phyloP scores from a whole-genome alignment of 176 grass and related monocot species.

The Paspalum notatum region DNA sequence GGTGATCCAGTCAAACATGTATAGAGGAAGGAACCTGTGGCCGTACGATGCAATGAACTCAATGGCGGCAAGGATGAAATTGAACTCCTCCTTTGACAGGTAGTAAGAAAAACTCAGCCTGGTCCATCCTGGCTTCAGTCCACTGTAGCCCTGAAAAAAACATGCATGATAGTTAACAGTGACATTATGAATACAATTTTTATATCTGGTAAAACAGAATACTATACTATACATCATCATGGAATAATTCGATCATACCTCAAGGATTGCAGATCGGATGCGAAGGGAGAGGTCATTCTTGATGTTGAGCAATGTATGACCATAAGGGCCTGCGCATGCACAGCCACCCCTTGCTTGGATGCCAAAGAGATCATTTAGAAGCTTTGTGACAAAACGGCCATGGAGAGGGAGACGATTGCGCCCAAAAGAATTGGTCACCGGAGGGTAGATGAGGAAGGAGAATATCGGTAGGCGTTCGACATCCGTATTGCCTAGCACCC shows the following conservation, averaged over 20 bases:
- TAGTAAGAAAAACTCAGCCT: conserved; percentile 84
- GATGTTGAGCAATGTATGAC: conserved; percentile 61
- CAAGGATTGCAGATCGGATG: conserved; percentile 59
- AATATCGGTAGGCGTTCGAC: conserved; percentile 63
- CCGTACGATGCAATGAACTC: conserved; percentile 67
- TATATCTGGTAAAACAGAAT: background rate
- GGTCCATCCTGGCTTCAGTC: conserved; percentile 86
- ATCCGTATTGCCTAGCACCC: conserved; percentile 59
- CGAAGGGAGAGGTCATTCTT: conserved; percentile 52
- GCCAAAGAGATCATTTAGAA: conserved; percentile 84
- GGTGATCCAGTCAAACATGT: conserved; percentile 69
- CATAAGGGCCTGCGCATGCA: conserved; percentile 73
- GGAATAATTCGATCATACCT: conserved; percentile 19
- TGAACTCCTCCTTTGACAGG: conserved; percentile 65
- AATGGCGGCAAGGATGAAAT: conserved; percentile 57
- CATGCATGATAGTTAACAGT: background rate
- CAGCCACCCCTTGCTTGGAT: conserved; percentile 86
- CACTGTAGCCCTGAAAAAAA: conserved; percentile 68
- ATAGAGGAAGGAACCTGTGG: conserved; percentile 65
- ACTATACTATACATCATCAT: background rate
- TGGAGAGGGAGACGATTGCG: conserved; percentile 51
- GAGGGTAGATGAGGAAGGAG: conserved; percentile 76
- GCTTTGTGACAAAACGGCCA: conserved; percentile 65
- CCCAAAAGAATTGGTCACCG: background rate
- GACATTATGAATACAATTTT: background rate